A percentile compares a stretch with the other conserved stretches of the same genome.
These are phyloP conservation scores for Cryomyces minteri DNA, from an alignment of 495 filamentous ascomycete genomes.

Conservation along the genomic window DNA sequence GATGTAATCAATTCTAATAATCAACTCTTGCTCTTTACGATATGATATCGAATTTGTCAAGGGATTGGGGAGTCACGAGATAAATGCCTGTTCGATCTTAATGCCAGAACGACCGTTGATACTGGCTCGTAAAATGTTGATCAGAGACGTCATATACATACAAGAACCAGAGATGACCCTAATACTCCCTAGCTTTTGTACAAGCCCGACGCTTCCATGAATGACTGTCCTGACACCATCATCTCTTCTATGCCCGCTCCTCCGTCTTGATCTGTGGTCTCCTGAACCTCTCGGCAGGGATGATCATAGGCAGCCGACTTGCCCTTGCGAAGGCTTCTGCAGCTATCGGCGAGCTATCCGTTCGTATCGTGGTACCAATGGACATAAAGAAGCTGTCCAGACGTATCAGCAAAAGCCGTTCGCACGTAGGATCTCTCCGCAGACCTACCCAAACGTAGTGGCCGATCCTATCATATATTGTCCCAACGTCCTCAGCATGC, in stretches of 20 bases:
- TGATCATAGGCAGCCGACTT: slow-evolving; percentile 39
- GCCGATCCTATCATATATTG: slow-evolving; percentile 98
- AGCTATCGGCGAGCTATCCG: slow-evolving; percentile 49
- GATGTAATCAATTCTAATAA: not conserved
- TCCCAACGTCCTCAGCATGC: slow-evolving; percentile 77
- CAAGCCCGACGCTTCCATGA: not conserved
- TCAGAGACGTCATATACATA: not conserved
- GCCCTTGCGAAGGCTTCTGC: slow-evolving; percentile 42
- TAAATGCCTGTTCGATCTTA: too few species aligned
- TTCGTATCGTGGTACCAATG: slow-evolving; percentile 88
- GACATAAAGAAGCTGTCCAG: slow-evolving; percentile 89
- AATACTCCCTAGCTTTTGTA: not conserved
- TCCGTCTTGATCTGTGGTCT: not conserved
- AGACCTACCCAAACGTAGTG: slow-evolving; percentile 78
- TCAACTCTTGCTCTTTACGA: too few species aligned
- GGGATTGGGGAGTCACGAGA: too few species aligned
- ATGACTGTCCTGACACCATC: not conserved
- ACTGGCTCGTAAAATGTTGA: too few species aligned
- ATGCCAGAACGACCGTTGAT: too few species aligned
- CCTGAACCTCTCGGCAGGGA: slow-evolving; percentile 28
- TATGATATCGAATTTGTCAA: too few species aligned
- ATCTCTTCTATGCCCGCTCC: not conserved
- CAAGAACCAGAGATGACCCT: not conserved
- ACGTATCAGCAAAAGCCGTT: slow-evolving; percentile 3
- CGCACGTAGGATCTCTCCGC: not conserved